phyloP scores from a whole-genome alignment of 225 moss, liverwort and hornwort species.

The Polytrichum formosum region DNA sequence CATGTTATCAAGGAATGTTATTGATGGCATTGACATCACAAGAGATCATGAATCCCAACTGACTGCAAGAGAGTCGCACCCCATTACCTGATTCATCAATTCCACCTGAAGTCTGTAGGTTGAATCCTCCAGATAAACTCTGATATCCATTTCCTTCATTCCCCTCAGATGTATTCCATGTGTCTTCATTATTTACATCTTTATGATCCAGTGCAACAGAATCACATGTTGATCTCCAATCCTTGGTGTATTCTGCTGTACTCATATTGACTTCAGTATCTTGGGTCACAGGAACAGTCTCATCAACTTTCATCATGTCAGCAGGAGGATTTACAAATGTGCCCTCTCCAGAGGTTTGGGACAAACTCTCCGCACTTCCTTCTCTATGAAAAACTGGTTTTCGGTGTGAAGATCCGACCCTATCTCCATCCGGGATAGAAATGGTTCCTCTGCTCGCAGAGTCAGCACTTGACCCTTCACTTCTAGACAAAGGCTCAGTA shows the following conservation, averaged over 20 bases:
- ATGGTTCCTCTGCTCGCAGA: slow-evolving; percentile 8
- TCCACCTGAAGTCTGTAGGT: slow-evolving; percentile 1
- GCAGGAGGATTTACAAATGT: background rate
- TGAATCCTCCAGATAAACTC: background rate
- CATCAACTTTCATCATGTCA: slow-evolving; percentile 1
- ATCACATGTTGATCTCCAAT: background rate
- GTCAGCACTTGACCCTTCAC: slow-evolving; percentile 23
- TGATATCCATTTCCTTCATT: background rate
- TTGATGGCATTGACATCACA: no score
- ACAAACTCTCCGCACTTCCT: background rate
- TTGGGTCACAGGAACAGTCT: background rate
- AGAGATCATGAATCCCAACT: no score
- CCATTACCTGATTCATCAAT: background rate
- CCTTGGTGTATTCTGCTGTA: background rate
- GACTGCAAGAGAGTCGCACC: no score
- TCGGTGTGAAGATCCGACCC: no score
- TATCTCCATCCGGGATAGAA: background rate
- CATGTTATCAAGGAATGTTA: no score
- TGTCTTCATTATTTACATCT: background rate
- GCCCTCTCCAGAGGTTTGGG: background rate
- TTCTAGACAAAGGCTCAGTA: slow-evolving; percentile 14
- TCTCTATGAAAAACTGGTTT: background rate
- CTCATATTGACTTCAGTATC: slow-evolving; percentile 3
- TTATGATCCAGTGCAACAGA: background rate
- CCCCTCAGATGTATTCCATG: background rate